Evolutionary conservation across 2,329 filamentous ascomycete species (phyloP).

Genomic region (Ascocoryne sarcoides): DNA sequence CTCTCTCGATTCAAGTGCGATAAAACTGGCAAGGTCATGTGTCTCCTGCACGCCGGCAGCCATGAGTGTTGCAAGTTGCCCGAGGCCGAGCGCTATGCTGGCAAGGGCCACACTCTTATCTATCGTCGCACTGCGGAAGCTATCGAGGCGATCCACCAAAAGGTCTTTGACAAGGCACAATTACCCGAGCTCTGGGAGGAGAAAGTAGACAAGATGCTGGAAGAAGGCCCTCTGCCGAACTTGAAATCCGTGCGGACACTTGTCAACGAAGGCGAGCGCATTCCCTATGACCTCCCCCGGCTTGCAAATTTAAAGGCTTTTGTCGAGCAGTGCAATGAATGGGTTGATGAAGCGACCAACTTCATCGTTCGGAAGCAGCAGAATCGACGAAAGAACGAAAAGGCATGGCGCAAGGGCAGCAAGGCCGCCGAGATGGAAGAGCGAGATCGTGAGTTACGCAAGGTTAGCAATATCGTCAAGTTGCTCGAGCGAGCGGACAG

Average conservation of each 20-base stretch:
- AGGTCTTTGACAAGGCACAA: conserved; percentile 76
- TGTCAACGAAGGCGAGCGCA: conserved; percentile 89
- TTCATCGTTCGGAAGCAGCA: conserved; percentile 97
- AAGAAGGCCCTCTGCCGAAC: conserved; percentile 75
- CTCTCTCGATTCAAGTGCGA: conserved; percentile 83
- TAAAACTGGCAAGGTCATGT: conserved; percentile 72
- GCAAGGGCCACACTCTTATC: conserved; percentile 63
- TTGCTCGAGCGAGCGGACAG: conserved; percentile 76
- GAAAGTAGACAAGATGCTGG: conserved; percentile 76
- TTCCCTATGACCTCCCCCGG: conserved; percentile 80
- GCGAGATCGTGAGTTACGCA: conserved; percentile 73
- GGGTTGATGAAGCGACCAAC: conserved; percentile 93
- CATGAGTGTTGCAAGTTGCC: conserved; percentile 70
- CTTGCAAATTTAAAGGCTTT: conserved; percentile 76
- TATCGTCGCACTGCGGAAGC: conserved; percentile 69
- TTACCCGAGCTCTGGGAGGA: conserved; percentile 84
- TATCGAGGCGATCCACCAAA: conserved; percentile 58
- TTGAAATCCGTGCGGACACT: conserved; percentile 79
- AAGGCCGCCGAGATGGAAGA: conserved; percentile 80
- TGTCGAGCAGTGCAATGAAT: conserved; percentile 93
- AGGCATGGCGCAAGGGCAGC: conserved; percentile 66
- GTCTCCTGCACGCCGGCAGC: conserved; percentile 70
- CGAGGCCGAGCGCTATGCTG: conserved; percentile 58
- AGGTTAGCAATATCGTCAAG: conserved; percentile 78
- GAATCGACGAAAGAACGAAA: conserved; percentile 91